Base-by-base conservation (phyloP, 2,329 filamentous ascomycete genomes). In the Elsinoe australis region DNA sequence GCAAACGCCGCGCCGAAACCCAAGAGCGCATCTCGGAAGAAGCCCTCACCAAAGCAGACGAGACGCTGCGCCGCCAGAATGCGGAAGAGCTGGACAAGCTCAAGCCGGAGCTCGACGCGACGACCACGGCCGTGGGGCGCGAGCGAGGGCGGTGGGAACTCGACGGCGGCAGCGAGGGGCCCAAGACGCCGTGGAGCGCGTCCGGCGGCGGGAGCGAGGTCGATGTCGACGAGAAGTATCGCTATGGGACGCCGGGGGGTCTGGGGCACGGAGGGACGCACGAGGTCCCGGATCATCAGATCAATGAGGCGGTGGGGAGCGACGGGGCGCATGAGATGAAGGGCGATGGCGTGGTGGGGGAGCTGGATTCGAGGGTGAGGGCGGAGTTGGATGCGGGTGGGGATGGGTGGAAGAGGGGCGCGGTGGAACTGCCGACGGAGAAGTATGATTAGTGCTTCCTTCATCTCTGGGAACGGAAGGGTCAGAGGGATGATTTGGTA, bases 161-260 rank as follows among this genome's bases (percentile, higher is more conserved):
- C 3, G 39, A 44, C 7, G 39, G 24, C 15, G 24, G 18, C 17
- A 15, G 9, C 21, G 22, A 41, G 4, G 39, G 32, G 39, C 14
- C 39, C 21, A 44, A 44, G 39, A 44, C 39, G 39, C 39, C 39
- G 4, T 10, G 81, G 77, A 59, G 82, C 78, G n/a, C n/a, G n/a
- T n/a, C n/a, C n/a, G n/a, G n/a, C n/a, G n/a, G n/a, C n/a, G 21
- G 81, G 74, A 33, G 79, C 80, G 49, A 96, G 71, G 60, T 80
- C 83, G 19, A 85, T 87, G 22, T 95, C 80, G 65, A 90, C 86
- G 19, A 92, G 77, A 68, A 94, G 87, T 54, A 29, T 10, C 29
- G 32, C 14, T 44, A 28, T n/a, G 28, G 21, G 6, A 44, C 21
- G 14, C 39, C 39, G 2, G 24, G 26, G n/a, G 39, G 39, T 12